Conservation (phyloP, 2,329 filamentous ascomycete species). For the Alternaria conjuncta region DNA sequence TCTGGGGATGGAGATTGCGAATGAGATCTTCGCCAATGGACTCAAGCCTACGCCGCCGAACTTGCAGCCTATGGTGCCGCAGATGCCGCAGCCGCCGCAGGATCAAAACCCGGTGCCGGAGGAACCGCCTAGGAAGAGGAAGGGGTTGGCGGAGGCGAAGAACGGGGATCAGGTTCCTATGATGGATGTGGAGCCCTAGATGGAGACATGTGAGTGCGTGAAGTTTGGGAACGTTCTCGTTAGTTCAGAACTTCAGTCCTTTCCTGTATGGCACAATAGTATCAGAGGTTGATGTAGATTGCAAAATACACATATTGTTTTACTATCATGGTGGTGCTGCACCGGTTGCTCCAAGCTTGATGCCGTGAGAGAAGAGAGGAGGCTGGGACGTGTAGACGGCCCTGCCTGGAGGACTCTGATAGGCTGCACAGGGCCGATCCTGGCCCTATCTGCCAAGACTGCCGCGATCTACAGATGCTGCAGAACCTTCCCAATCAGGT, state of each 20-base stretch:
- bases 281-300: background rate
- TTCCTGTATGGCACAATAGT: background rate
- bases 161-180: background rate
- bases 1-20: slow-evolving; percentile 18
- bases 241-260: background rate
- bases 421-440: background rate
- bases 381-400: background rate
- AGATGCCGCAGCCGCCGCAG: background rate
- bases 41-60: slow-evolving; percentile 14
- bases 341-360: background rate
- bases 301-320: background rate
- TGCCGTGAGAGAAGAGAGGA: background rate
- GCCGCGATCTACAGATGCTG: background rate
- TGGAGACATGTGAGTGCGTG: no score
- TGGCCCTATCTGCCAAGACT: background rate
- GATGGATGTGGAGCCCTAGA: slow-evolving; percentile 4
- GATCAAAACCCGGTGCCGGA: background rate
- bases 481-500: background rate
- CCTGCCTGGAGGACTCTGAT: background rate
- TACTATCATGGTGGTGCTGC: background rate
- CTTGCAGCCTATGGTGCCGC: slow-evolving; percentile 8
- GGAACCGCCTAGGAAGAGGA: background rate
- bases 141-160: background rate
- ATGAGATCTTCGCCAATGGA: slow-evolving; percentile 17
- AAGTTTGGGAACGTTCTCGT: background rate